Evolutionary conservation across 148 eudicot species (phyloP).

Genomic region (Heliamphora exappendiculata): DNA sequence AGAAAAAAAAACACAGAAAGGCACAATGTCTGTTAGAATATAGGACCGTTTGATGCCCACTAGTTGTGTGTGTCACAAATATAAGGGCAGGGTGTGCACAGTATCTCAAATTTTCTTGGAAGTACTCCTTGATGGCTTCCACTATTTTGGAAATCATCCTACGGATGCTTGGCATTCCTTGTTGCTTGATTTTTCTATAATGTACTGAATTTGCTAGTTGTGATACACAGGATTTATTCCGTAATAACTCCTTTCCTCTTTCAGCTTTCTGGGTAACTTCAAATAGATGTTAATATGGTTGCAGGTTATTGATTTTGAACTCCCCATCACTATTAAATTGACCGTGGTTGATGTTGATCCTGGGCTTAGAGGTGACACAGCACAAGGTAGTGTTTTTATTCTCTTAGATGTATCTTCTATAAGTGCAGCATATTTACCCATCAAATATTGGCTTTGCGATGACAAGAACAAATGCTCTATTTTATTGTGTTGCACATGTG

Average conservation of each 20-base stretch:
- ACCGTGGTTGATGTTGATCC: conserved; percentile 76
- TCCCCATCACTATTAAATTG: conserved; percentile 71
- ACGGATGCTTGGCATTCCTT: not conserved
- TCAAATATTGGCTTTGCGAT: not conserved
- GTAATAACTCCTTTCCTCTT: not conserved
- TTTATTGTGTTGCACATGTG: not conserved
- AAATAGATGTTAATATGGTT: conserved; percentile 14
- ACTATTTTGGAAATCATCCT: not conserved
- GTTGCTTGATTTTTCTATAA: not conserved
- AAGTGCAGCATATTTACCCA: not conserved
- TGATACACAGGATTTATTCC: not conserved
- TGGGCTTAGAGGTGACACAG: conserved; percentile 78
- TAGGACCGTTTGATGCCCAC: not conserved
- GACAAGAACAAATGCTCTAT: not conserved
- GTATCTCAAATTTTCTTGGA: no score
- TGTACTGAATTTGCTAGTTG: not conserved
- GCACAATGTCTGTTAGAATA: not conserved
- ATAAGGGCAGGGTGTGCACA: not conserved
- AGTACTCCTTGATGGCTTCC: not conserved
- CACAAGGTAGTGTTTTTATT: conserved; percentile 50
- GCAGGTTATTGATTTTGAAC: conserved; percentile 85
- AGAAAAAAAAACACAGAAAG: not conserved
- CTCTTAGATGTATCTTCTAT: not conserved
- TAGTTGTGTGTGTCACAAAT: not conserved
- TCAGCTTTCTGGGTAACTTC: not conserved